Evolutionary conservation across 192 early-diverging fungal genomes (phyloP), one percentile per base, ranked within the genome.

Genomic region (Pilaira anomala): DNA sequence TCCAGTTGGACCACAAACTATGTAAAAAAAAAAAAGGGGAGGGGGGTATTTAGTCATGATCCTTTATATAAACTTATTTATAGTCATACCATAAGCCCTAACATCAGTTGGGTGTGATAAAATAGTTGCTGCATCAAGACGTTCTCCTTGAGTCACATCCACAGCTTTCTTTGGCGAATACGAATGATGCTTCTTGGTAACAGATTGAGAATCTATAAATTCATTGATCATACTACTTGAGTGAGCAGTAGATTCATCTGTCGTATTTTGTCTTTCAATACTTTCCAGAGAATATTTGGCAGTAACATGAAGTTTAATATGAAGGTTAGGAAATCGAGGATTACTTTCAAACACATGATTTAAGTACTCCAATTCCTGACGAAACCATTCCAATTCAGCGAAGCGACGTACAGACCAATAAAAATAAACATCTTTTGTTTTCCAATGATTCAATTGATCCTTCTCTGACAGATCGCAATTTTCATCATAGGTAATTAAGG

Each of bases 1-100:
- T 6, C 24, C 14, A 50, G 49, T 33, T 25, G 72, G 66, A 1
- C 72, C 72, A 65, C 72, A 74, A 16, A 60, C 72, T 74, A 67
- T 25, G 14, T 48, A 36, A 30, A 33, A 60, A 48, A 26, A 19
- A 54, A 22, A 21, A 24, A 2, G 13, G 46, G 50, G 18, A 49
- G 19, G 19, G 2, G 48, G 0, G 19, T 26, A n/a, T 3, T 41
- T 25, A 3, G 4, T 42, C 41, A 51, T 22, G 16, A 13, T 28
- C 18, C 39, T 72, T 22, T 52, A 46, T 59, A 58, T 50, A 56
- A 67, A 33, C 11, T 25, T 39, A 2, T 2, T 22, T 19, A 22
- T 48, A 19, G 14, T 25, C 40, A 40, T 36, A 40, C 46, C 60
- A 48, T 69, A 25, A 5, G 19, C 30, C 48, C 53, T 21, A 22